phyloP scores from a whole-genome alignment of 805 yeast species.

The Kazachstania psychrophila region DNA sequence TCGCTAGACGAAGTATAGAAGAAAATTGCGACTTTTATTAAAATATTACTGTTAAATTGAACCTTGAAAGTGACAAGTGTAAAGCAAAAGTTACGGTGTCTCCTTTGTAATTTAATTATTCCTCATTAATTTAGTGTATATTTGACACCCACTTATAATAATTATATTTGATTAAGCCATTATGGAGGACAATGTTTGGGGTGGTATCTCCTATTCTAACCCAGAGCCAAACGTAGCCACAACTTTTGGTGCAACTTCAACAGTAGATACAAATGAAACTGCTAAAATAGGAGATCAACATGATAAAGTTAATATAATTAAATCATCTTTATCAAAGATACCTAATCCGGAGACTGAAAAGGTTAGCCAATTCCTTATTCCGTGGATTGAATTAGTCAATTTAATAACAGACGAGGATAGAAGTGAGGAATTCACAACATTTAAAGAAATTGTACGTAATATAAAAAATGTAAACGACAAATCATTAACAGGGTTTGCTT shows the following conservation, averaged over 20 bases:
- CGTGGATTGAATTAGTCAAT: constrained; percentile 19
- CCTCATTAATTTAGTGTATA: too few relatives aligned
- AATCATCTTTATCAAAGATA: constrained; percentile 7
- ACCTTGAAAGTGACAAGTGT: too few relatives aligned
- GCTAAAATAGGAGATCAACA: too few relatives aligned
- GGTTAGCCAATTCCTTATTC: neutral
- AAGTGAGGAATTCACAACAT: constrained; percentile 17
- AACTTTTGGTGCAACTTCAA: too few relatives aligned
- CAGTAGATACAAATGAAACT: neutral
- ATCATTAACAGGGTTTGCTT: constrained; percentile 35
- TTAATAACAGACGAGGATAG: constrained; percentile 18
- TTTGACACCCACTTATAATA: too few relatives aligned
- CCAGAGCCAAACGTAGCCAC: too few relatives aligned
- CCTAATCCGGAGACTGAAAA: constrained; percentile 2
- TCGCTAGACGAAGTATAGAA: too few relatives aligned
- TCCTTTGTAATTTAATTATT: too few relatives aligned
- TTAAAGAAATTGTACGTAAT: constrained; percentile 10
- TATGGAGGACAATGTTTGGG: constrained; percentile 13
- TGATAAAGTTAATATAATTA: constrained; percentile 8
- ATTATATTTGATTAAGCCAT: neutral
- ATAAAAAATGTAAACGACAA: constrained; percentile 16
- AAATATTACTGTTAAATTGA: too few relatives aligned
- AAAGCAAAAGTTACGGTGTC: too few relatives aligned
- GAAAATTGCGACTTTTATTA: too few relatives aligned
- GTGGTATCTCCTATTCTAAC: constrained; percentile 4